Percentiles rank a stretch among this genome's conserved stretches.
phyloP scores from a whole-genome alignment of 2,329 filamentous ascomycete species.

The Fusarium algeriense region DNA sequence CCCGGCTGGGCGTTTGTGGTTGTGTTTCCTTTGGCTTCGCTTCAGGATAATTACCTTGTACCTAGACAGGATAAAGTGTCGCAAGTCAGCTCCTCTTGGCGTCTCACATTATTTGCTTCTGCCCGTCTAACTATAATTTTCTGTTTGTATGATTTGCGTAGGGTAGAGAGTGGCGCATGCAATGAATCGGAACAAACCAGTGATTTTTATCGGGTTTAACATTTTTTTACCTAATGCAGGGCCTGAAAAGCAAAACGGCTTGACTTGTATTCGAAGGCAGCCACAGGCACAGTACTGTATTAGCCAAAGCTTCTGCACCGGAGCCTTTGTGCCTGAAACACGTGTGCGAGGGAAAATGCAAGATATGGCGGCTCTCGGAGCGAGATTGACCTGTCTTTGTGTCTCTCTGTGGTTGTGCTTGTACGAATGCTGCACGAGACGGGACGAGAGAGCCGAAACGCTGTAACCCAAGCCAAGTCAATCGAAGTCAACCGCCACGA shows the following conservation, averaged over 20 bases:
- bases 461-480: conserved; percentile 12
- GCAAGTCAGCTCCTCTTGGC: conserved; percentile 33
- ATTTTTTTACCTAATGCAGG: conserved; percentile 28
- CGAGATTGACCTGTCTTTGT: conserved; percentile 19
- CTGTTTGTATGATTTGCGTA: neutral
- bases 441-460: conserved; percentile 27
- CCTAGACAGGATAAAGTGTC: conserved; percentile 11
- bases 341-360: conserved; percentile 27
- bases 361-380: conserved; percentile 22
- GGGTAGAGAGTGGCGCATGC: neutral
- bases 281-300: conserved; percentile 10
- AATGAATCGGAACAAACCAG: conserved; percentile 2
- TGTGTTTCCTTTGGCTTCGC: conserved; percentile 37
- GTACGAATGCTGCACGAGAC: conserved; percentile 23
- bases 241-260: conserved; percentile 5
- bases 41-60: conserved; percentile 27
- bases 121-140: neutral
- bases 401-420: neutral
- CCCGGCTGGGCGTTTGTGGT: conserved; percentile 9
- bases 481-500: conserved; percentile 20
- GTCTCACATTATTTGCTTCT: conserved; percentile 21
- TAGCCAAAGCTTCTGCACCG: neutral
- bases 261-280: conserved; percentile 15
- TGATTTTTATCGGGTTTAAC: neutral
- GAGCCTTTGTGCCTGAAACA: conserved; percentile 21